Conservation (phyloP, 2,329 filamentous ascomycete genomes). For the Cyclaneusma minus region DNA sequence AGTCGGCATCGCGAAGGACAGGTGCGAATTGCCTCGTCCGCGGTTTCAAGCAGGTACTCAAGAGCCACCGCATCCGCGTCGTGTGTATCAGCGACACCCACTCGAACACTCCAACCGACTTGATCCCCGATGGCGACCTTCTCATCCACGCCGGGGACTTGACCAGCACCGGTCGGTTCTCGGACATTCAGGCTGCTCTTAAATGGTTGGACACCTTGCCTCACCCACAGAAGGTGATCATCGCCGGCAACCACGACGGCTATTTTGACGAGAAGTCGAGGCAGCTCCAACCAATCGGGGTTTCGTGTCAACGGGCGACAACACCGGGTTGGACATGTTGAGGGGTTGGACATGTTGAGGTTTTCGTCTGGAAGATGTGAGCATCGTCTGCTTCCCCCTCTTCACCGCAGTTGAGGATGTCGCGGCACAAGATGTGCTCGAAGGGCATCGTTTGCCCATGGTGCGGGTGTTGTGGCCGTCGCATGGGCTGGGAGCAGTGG, state of each 20-base stretch:
- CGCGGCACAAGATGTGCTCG: no score
- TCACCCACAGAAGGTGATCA: slow-evolving; percentile 65
- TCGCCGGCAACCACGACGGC: slow-evolving; percentile 81
- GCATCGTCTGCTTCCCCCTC: no score
- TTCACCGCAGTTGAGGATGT: no score
- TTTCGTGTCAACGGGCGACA: no score
- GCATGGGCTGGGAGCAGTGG: slow-evolving; percentile 47
- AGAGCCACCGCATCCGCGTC: slow-evolving; percentile 60
- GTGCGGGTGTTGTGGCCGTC: slow-evolving; percentile 45
- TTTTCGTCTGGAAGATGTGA: no score
- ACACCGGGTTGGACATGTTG: no score
- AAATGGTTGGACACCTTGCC: slow-evolving; percentile 67
- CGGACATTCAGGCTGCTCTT: slow-evolving; percentile 66
- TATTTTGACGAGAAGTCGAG: slow-evolving; percentile 60
- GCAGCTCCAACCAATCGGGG: no score
- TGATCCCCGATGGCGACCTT: slow-evolving; percentile 65
- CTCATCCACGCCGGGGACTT: slow-evolving; percentile 86
- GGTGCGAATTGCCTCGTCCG: no score
- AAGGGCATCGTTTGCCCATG: slow-evolving; percentile 50
- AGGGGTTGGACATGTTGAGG: no score
- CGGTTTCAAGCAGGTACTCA: no score
- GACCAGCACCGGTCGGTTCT: slow-evolving; percentile 53
- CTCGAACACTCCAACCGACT: slow-evolving; percentile 35
- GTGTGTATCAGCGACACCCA: slow-evolving; percentile 91
- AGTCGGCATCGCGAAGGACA: no score